Base-by-base conservation (phyloP, 495 filamentous ascomycete species). In the Friedmanniomyces simplex region DNA sequence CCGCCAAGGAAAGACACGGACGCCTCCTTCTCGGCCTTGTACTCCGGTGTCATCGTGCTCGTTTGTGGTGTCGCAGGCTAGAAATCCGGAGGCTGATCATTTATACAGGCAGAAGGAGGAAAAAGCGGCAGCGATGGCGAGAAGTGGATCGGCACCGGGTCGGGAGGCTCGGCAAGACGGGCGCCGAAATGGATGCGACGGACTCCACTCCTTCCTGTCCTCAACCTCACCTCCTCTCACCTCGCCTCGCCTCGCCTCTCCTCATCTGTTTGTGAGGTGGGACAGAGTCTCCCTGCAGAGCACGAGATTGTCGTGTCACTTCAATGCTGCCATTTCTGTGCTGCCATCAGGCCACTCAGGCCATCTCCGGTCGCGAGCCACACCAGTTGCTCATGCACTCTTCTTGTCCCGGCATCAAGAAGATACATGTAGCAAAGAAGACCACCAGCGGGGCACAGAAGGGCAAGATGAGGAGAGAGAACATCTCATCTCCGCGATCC, bases 1-100 rank as follows among this genome's bases (percentile, higher is more conserved):
- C 93, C 93, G n/a, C 84, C 82, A 32, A 95, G 82, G 67, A 89
- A 86, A 20, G 91, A 96, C 63, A 99, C 93, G 66, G 95, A 96
- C 55, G 88, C 88, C 76, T 95, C 90, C 70, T 97, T 99, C 50
- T 83, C 78, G 51, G 83, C 79, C 74, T 97, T 99, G 73, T 95
- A 91, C 71, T 76, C 82, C 26, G 74, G 69, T 46, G 78, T 78
- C 81, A 82, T 83, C n/a, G 11, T 59, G 36, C 11, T 24, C 12
- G 25, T 11, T n/a, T n/a, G n/a, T n/a, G n/a, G n/a, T n/a, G n/a
- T n/a, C n/a, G n/a, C n/a, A n/a, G n/a, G n/a, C n/a, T n/a, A n/a
- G n/a, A n/a, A n/a, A n/a, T n/a, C n/a, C 10, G 3, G 28, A 32
- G 4, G 4, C 28, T 10, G 14, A 43, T 5, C 39, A 43, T 43